Evolutionary conservation across 495 filamentous ascomycete species (phyloP), one percentile per base, ranked within the genome.

Genomic region (Penicillium pulvis): DNA sequence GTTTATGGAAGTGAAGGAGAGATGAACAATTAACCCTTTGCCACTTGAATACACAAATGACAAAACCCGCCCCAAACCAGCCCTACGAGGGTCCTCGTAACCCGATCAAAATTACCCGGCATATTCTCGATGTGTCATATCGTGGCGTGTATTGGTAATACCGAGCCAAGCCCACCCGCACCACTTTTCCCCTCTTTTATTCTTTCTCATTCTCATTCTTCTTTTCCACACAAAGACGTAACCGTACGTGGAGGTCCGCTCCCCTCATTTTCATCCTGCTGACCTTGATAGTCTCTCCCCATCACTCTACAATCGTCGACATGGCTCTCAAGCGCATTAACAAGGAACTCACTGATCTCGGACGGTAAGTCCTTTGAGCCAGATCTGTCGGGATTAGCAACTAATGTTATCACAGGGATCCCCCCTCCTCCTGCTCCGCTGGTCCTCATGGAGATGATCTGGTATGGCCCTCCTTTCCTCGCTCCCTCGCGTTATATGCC

Each of bases 251-350:
- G 44, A 51, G 19, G 51, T 44, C 44, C 33, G 35, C 42, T 33
- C 42, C 51, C 53, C 23, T 9, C 26, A 35, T 30, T 33, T 35
- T 54, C 36, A 53, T 50, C 28, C 47, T 46, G 30, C 56, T 59
- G 41, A 59, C 51, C 54, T 12, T 28, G 3, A 28, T 28, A 28
- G 28, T 53, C 53, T 55, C 50, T 42, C 50, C 42, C 45, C 26
- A 46, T 55, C 50, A 54, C 46, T 35, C 31, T 45, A 59, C 41
- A 42, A 75, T 66, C 68, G 69, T 47, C 76, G 76, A 68, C 67
- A 98, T 98, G 94, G 94, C 94, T 80, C 88, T 98, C 73, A 98
- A 98, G 91, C 86, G 94, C 77, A 98, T 98, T 82, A 97, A 97
- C 87, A 98, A 98, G 88, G 94, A 98, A 85, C 90, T 98, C 80